These are phyloP conservation scores for Candida loeiensis DNA, from an alignment of 805 yeast species.

Conservation along the genomic window DNA sequence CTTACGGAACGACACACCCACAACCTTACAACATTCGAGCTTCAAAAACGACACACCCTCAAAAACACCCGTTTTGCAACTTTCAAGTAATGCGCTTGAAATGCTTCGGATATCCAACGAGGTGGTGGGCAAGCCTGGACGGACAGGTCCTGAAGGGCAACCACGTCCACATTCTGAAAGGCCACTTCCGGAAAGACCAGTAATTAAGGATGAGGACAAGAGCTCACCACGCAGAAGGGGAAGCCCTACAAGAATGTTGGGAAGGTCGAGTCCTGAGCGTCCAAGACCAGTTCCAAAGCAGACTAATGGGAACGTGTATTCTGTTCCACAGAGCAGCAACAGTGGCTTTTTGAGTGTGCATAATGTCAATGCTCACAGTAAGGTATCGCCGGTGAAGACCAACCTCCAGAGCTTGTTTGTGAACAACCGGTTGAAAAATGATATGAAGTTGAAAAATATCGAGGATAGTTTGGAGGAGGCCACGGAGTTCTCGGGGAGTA, in stretches of 20 bases:
- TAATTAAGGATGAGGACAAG: background rate
- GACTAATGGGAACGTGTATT: background rate
- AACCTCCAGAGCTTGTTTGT: conserved; percentile 6
- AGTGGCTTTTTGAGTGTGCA: background rate
- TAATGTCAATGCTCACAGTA: background rate
- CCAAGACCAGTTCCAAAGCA: background rate
- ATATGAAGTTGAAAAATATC: conserved; percentile 7
- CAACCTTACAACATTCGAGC: background rate
- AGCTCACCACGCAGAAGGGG: background rate
- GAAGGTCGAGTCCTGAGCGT: conserved; percentile 1
- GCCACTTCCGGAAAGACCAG: background rate
- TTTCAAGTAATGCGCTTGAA: background rate
- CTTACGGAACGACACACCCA: background rate
- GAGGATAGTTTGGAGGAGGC: conserved; percentile 10
- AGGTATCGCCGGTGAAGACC: conserved; percentile 4
- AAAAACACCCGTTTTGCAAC: background rate
- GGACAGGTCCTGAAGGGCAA: conserved; percentile 1
- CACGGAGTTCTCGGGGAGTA: conserved; percentile 2
- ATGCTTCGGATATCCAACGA: background rate
- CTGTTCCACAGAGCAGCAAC: background rate
- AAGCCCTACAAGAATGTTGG: background rate
- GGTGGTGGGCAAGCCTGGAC: background rate
- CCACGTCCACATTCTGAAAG: background rate
- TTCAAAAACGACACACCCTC: background rate
- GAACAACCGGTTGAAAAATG: conserved; percentile 9